Percentiles rank a stretch among this genome's conserved stretches.
These are phyloP conservation scores for Pseudodiploospora longispora DNA, from an alignment of 2,329 filamentous ascomycete genomes.

Conservation along the genomic window DNA sequence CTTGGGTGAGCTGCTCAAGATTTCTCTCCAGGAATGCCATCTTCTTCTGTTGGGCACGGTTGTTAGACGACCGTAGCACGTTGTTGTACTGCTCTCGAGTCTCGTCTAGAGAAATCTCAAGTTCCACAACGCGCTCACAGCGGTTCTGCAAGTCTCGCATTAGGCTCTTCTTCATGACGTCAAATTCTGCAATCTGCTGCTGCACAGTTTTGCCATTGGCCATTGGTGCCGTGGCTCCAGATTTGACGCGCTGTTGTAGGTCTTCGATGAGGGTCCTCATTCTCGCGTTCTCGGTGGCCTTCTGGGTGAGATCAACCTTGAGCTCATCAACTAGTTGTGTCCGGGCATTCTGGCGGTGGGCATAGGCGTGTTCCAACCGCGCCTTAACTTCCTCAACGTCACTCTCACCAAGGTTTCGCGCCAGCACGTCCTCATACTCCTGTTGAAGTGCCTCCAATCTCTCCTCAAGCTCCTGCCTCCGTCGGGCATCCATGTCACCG, in stretches of 20 bases:
- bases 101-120: slow-evolving; percentile 95
- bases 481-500: slow-evolving; percentile 56
- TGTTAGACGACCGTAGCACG: slow-evolving; percentile 91
- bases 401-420: slow-evolving; percentile 66
- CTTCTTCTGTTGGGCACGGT: slow-evolving; percentile 99
- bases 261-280: slow-evolving; percentile 76
- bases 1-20: slow-evolving; percentile 92
- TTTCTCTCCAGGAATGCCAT: slow-evolving; percentile 99
- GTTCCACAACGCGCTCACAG: slow-evolving; percentile 94
- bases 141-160: slow-evolving; percentile 99
- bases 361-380: slow-evolving; percentile 67
- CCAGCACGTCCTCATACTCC: slow-evolving; percentile 76
- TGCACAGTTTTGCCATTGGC: slow-evolving; percentile 85
- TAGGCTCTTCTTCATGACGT: slow-evolving; percentile 98
- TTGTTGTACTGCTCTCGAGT: slow-evolving; percentile 99
- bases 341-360: slow-evolving; percentile 66
- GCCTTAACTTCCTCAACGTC: slow-evolving; percentile 82
- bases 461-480: slow-evolving; percentile 68
- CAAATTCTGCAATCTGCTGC: slow-evolving; percentile 97
- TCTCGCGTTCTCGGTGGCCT: slow-evolving; percentile 72
- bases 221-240: slow-evolving; percentile 49
- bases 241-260: slow-evolving; percentile 65
- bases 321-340: slow-evolving; percentile 68
- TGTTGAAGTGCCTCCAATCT: slow-evolving; percentile 66
- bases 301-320: slow-evolving; percentile 65